Evolutionary conservation across 1,284 basidiomycete genomes (phyloP).

Genomic region (Heimioporus retisporus): DNA sequence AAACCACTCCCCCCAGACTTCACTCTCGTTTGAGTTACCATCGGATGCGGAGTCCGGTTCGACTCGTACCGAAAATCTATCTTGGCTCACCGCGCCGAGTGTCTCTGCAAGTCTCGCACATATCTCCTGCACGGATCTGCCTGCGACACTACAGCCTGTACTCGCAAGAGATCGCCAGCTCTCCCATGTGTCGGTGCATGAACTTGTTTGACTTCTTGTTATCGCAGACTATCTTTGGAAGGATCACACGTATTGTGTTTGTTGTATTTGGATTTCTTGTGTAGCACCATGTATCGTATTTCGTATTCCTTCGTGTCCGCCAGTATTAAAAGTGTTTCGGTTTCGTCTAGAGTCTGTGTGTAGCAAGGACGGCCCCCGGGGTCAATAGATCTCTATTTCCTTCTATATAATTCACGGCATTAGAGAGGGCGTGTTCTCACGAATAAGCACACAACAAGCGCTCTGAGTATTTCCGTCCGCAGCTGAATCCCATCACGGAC

Average conservation of each 20-base stretch:
- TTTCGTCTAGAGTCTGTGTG: too few relatives aligned
- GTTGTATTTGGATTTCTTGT: neutral
- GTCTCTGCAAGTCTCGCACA: neutral
- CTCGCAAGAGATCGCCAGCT: neutral
- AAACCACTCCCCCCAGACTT: neutral
- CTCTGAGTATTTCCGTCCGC: neutral
- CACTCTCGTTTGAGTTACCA: conserved; percentile 8
- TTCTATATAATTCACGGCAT: neutral
- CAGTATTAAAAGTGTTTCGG: too few relatives aligned
- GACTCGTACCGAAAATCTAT: neutral
- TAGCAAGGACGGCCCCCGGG: too few relatives aligned
- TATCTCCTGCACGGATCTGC: neutral
- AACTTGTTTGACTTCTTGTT: neutral
- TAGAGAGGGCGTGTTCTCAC: neutral
- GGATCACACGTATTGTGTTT: neutral
- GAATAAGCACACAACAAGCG: neutral
- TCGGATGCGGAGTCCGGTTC: neutral
- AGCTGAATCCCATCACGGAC: conserved; percentile 12
- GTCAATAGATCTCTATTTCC: too few relatives aligned
- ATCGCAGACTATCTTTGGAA: neutral
- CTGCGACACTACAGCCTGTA: conserved; percentile 7
- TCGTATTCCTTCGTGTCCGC: too few relatives aligned
- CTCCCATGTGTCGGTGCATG: neutral
- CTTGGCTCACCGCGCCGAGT: neutral
- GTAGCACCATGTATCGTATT: neutral